Evolutionary conservation across 768 basidiomycete genomes (phyloP).

Genomic region (Mycena chlorophos): DNA sequence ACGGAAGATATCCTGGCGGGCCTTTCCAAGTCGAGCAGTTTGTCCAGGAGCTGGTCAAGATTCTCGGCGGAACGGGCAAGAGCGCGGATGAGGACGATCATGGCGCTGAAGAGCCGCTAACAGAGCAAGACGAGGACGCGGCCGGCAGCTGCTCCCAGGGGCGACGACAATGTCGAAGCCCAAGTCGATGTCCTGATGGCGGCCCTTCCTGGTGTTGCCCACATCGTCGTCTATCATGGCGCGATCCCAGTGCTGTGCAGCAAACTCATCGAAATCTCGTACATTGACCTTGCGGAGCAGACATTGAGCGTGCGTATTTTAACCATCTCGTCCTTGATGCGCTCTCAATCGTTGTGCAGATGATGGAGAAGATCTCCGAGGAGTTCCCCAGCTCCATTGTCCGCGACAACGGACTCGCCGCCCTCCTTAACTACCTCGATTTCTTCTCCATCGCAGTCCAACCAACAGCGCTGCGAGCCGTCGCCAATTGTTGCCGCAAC

Average conservation of each 20-base stretch:
- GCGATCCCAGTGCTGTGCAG: conserved; percentile 97
- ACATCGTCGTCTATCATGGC: conserved; percentile 96
- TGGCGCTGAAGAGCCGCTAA: conserved; percentile 59
- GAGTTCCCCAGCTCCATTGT: conserved; percentile 96
- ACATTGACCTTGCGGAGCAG: conserved; percentile 98
- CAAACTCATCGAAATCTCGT: conserved; percentile 95
- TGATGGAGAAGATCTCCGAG: conserved; percentile 96
- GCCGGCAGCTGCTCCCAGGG: conserved; percentile 86
- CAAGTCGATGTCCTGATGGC: conserved; percentile 98
- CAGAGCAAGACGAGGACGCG: conserved; percentile 78
- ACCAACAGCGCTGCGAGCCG: conserved; percentile 93
- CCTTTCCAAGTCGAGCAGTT: conserved; percentile 95
- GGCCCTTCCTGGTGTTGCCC: conserved; percentile 97
- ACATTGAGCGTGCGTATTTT: conserved; percentile 82
- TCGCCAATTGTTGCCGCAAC: conserved; percentile 94
- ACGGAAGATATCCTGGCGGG: conserved; percentile 96
- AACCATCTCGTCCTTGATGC: conserved; percentile 18
- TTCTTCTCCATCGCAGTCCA: conserved; percentile 99
- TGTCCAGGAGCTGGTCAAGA: conserved; percentile 87
- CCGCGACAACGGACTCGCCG: conserved; percentile 90
- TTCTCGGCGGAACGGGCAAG: conserved; percentile 77
- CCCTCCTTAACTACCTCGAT: conserved; percentile 92
- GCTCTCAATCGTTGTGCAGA: conserved; percentile 48
- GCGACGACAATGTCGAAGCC: conserved; percentile 88
- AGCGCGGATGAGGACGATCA: conserved; percentile 73